phyloP scores from a whole-genome alignment of 768 basidiomycete species.

The Suillus tomentosus region DNA sequence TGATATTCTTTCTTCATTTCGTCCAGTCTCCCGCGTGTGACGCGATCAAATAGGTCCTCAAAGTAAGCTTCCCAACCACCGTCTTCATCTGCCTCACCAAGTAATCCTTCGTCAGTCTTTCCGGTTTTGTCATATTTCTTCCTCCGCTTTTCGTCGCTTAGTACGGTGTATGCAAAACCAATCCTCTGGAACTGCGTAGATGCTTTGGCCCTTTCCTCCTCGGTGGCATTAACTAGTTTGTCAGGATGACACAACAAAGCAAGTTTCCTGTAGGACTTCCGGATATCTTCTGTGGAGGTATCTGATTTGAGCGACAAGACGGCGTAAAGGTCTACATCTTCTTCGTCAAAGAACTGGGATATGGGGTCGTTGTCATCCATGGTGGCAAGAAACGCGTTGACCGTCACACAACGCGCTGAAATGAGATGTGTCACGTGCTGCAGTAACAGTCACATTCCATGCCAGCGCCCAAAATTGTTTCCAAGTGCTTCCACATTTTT shows the following conservation, averaged over 20 bases:
- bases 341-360: constrained; percentile 70
- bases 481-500: no score
- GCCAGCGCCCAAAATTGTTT: neutral
- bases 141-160: constrained; percentile 76
- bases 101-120: constrained; percentile 77
- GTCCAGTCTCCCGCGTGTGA: constrained; percentile 84
- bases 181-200: constrained; percentile 88
- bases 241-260: constrained; percentile 90
- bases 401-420: constrained; percentile 9
- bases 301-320: constrained; percentile 60
- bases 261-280: constrained; percentile 80
- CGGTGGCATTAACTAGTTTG: constrained; percentile 69
- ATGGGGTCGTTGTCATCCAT: constrained; percentile 80
- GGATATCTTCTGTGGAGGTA: constrained; percentile 68
- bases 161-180: constrained; percentile 90
- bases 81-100: constrained; percentile 70
- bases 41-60: constrained; percentile 82
- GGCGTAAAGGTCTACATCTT: constrained; percentile 74
- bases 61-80: constrained; percentile 95
- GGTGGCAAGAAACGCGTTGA: constrained; percentile 15
- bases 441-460: neutral
- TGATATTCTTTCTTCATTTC: constrained; percentile 96
- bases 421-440: constrained; percentile 17
- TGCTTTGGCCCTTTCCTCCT: constrained; percentile 64
- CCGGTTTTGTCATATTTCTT: constrained; percentile 85